These are phyloP conservation scores for Rubia tinctorum DNA, from an alignment of 305 asterid species.

Conservation along the genomic window DNA sequence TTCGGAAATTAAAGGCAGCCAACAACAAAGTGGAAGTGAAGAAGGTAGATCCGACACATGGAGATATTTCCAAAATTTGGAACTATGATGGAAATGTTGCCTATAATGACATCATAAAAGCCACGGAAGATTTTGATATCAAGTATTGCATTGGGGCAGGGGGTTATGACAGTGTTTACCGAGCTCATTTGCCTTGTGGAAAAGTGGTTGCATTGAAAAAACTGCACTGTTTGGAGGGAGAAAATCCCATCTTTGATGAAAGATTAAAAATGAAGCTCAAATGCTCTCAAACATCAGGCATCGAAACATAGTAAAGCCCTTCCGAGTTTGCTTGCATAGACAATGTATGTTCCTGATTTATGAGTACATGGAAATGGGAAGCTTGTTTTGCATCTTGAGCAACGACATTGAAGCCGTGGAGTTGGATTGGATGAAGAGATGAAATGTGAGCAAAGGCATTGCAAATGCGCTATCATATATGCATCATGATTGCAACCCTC, in stretches of 20 bases:
- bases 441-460: conserved; percentile 23
- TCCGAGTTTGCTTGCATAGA: conserved; percentile 29
- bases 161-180: conserved; percentile 33
- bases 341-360: conserved; percentile 26
- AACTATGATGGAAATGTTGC: conserved; percentile 31
- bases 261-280: conserved; percentile 27
- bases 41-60: conserved; percentile 1
- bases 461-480: conserved; percentile 34
- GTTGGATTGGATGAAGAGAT: conserved; percentile 28
- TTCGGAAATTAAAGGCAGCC: background rate
- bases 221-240: conserved; percentile 27
- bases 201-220: conserved; percentile 34
- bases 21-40: background rate
- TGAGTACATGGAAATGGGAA: conserved; percentile 34
- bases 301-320: conserved; percentile 28
- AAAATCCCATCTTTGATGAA: background rate
- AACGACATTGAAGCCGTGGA: conserved; percentile 21
- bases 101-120: conserved; percentile 29
- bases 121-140: conserved; percentile 27
- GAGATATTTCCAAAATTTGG: conserved; percentile 21
- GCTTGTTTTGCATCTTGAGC: conserved; percentile 16
- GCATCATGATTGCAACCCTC: conserved; percentile 33
- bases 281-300: conserved; percentile 30
- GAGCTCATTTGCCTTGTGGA: conserved; percentile 24
- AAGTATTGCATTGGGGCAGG: conserved; percentile 32